phyloP scores from a whole-genome alignment of 768 basidiomycete species.

The Fomitopsis pulvina region DNA sequence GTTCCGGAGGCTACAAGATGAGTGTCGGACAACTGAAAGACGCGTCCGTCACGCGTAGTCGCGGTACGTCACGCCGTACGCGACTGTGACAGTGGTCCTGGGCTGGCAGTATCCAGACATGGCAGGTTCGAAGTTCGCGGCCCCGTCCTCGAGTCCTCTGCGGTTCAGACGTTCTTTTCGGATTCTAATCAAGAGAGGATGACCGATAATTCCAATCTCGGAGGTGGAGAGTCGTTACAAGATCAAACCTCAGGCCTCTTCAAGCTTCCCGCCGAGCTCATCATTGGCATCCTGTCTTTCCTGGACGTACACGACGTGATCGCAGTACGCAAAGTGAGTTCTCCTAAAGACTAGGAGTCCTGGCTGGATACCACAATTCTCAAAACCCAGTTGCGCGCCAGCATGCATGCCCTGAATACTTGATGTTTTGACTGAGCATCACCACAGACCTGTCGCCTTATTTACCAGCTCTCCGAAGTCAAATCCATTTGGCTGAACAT shows the following conservation, averaged over 20 bases:
- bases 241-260: conserved; percentile 4
- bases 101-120: too few species aligned
- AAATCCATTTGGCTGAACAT: conserved; percentile 16
- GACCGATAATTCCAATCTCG: too few species aligned
- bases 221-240: too few species aligned
- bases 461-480: conserved; percentile 12
- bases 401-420: neutral
- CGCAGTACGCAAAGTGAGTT: conserved; percentile 15
- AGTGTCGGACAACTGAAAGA: too few species aligned
- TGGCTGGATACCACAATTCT: too few species aligned
- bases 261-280: conserved; percentile 17
- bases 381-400: too few species aligned
- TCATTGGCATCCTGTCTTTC: conserved; percentile 11
- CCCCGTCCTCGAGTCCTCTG: too few species aligned
- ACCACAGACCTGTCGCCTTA: conserved; percentile 12
- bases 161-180: too few species aligned
- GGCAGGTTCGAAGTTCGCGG: too few species aligned
- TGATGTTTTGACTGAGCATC: neutral
- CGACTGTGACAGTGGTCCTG: neutral
- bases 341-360: neutral
- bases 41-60: neutral
- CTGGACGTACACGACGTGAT: conserved; percentile 14
- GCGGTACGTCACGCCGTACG: neutral
- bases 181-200: too few species aligned
- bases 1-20: too few species aligned